phyloP scores from a whole-genome alignment of 345 rosid species.

The Hevea brasiliensis region DNA sequence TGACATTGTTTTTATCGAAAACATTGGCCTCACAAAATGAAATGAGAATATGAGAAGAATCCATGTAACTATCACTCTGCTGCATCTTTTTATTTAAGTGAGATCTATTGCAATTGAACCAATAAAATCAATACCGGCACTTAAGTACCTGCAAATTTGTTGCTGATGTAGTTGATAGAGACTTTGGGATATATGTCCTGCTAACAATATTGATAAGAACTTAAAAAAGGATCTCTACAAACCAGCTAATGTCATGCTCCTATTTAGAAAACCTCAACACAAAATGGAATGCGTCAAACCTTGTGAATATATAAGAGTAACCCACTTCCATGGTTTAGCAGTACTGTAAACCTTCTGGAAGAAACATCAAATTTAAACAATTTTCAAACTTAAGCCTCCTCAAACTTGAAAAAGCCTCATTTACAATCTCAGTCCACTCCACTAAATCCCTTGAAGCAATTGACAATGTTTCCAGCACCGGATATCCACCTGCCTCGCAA shows the following conservation, averaged over 20 bases:
- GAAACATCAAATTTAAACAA: not conserved
- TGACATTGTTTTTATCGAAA: too few relatives aligned
- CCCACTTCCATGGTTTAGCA: not conserved
- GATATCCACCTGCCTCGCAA: constrained; percentile 15
- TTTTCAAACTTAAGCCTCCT: not conserved
- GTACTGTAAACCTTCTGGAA: not conserved
- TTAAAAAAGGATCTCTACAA: not conserved
- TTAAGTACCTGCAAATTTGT: too few relatives aligned
- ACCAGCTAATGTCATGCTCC: not conserved
- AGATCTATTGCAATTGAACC: too few relatives aligned
- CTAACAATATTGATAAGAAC: not conserved
- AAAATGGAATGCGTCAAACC: not conserved
- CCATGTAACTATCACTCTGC: too few relatives aligned
- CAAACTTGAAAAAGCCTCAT: constrained; percentile 1
- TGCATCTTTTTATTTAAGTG: too few relatives aligned
- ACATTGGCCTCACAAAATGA: too few relatives aligned
- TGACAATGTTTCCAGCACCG: not conserved
- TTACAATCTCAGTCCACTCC: constrained; percentile 5
- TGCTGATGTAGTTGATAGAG: too few relatives aligned
- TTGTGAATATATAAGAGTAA: not conserved
- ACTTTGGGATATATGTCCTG: not conserved
- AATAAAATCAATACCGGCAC: too few relatives aligned
- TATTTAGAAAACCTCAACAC: not conserved
- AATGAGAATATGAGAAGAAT: too few relatives aligned
- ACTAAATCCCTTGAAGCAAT: not conserved